A percentile compares a stretch with the other conserved stretches of the same genome.
These are phyloP conservation scores for Martiniozyma abietophila DNA, from an alignment of 805 yeast species.

Conservation along the genomic window DNA sequence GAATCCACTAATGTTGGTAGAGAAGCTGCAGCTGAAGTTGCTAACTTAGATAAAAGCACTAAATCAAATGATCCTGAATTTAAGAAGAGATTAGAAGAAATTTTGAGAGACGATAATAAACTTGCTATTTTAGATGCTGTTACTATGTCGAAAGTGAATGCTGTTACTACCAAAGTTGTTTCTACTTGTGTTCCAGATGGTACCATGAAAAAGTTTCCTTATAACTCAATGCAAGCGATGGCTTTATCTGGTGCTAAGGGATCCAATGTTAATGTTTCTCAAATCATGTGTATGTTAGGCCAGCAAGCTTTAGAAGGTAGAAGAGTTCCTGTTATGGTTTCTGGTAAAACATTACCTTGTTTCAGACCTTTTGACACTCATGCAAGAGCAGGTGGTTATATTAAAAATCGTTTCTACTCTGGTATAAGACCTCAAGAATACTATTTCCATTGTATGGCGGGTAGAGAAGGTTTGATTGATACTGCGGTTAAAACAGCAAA, in stretches of 20 bases:
- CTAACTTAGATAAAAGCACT: slow-evolving; percentile 57
- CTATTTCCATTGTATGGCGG: slow-evolving; percentile 99
- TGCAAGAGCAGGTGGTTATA: slow-evolving; percentile 97
- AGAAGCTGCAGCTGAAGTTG: slow-evolving; percentile 89
- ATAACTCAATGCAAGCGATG: slow-evolving; percentile 98
- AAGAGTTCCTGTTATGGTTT: slow-evolving; percentile 98
- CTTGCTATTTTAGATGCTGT: slow-evolving; percentile 93
- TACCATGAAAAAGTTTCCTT: slow-evolving; percentile 90
- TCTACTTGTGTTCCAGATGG: slow-evolving; percentile 92
- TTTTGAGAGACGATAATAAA: slow-evolving; percentile 86
- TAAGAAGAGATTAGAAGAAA: slow-evolving; percentile 83
- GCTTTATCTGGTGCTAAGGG: slow-evolving; percentile 99
- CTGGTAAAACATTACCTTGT: slow-evolving; percentile 94
- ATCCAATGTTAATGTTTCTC: slow-evolving; percentile 95
- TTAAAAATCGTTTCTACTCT: slow-evolving; percentile 93
- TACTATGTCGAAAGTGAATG: slow-evolving; percentile 84
- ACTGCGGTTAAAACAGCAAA: slow-evolving; percentile 98
- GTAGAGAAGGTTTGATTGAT: slow-evolving; percentile 99
- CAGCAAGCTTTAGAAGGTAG: slow-evolving; percentile 99
- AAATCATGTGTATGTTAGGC: slow-evolving; percentile 97
- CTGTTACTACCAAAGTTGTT: slow-evolving; percentile 91
- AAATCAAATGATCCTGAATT: slow-evolving; percentile 58
- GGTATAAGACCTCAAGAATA: slow-evolving; percentile 98
- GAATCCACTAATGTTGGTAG: slow-evolving; percentile 78
- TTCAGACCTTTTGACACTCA: slow-evolving; percentile 95